Evolutionary conservation across 2,329 filamentous ascomycete species (phyloP).

Genomic region (Ceratocystis ficicola): DNA sequence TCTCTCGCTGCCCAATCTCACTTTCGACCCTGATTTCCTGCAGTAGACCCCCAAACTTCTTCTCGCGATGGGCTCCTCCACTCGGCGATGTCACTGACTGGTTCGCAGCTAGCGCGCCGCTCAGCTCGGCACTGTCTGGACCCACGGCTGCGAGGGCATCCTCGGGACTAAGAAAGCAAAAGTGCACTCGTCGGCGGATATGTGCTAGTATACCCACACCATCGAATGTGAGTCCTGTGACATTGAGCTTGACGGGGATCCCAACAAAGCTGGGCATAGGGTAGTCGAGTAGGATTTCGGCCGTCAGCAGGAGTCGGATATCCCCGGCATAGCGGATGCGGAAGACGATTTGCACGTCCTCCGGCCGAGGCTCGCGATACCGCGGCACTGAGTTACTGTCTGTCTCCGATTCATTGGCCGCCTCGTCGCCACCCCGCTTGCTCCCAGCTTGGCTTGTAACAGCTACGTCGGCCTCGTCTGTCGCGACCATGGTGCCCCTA

Average conservation of each 20-base stretch:
- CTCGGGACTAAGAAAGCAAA: constrained; percentile 87
- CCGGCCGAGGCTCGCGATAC: constrained; percentile 60
- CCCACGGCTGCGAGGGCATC: constrained; percentile 67
- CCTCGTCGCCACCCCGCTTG: constrained; percentile 24
- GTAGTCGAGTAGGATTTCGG: constrained; percentile 92
- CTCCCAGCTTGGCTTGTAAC: constrained; percentile 23
- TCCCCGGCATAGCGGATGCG: constrained; percentile 83
- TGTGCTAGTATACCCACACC: constrained; percentile 86
- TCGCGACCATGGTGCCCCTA: constrained; percentile 19
- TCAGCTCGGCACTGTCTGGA: constrained; percentile 31
- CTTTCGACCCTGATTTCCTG: constrained; percentile 94
- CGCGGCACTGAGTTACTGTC: constrained; percentile 29
- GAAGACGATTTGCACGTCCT: constrained; percentile 87
- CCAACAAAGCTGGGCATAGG: constrained; percentile 97
- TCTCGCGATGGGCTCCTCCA: constrained; percentile 19
- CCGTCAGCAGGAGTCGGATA: constrained; percentile 75
- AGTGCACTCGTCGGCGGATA: constrained; percentile 78
- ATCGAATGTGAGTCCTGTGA: constrained; percentile 90
- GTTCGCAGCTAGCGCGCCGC: constrained; percentile 24
- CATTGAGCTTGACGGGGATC: constrained; percentile 85
- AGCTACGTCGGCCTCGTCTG: constrained; percentile 28
- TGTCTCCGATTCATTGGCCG: constrained; percentile 23
- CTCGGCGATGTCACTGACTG: not conserved
- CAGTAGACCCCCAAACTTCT: constrained; percentile 57
- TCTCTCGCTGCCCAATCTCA: constrained; percentile 86